Base-by-base conservation (phyloP, 2,329 filamentous ascomycete species). In the Dactylellina haptotyla region DNA sequence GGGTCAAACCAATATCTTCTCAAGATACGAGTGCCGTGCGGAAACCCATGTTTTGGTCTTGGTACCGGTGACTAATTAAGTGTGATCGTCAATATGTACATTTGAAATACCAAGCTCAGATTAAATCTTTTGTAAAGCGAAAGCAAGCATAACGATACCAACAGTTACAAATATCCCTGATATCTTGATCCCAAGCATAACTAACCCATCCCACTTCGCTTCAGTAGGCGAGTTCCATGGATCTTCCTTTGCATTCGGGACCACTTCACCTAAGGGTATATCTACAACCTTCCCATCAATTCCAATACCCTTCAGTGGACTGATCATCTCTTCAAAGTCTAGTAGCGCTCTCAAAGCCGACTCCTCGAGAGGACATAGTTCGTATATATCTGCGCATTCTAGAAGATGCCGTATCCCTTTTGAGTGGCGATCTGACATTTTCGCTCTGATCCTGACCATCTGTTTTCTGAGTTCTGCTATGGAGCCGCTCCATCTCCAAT, bases 401-500 rank as follows among this genome's bases (percentile, higher is more conserved):
- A 72, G 30, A 18, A 59, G 56, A 10, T 65, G 45, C 12, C 41
- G 39, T 1, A 61, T 46, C 4, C 45, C 30, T 48, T 37, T 64
- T 10, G 57, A 18, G 28, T 61, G 43, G 10, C 53, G 45, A 41
- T 59, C 59, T n/a, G 9, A 43, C 46, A 72, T 45, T 5, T 37
- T 26, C 9, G 45, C 14, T 14, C 59, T 16, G 14, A 72, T 18
- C 6, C 48, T 32, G 4, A 1, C 37, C 67, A 72, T 65, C 3
- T 45, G 41, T 28, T 28, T 34, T 50, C 59, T 41, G 16, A 72
- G 46, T 6, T 51, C 53, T 2, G 45, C 32, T 2, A 72, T 65
- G 14, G 67, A 72, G n/a, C 53, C 46, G 14, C 23, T 56, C 67
- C 67, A 72, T 61, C 54, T 43, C 59, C 59, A 65, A n/a, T 28